Evolutionary conservation across 2,329 filamentous ascomycete species (phyloP), one percentile per base, ranked within the genome.

Genomic region (Cladophialophora immunda): DNA sequence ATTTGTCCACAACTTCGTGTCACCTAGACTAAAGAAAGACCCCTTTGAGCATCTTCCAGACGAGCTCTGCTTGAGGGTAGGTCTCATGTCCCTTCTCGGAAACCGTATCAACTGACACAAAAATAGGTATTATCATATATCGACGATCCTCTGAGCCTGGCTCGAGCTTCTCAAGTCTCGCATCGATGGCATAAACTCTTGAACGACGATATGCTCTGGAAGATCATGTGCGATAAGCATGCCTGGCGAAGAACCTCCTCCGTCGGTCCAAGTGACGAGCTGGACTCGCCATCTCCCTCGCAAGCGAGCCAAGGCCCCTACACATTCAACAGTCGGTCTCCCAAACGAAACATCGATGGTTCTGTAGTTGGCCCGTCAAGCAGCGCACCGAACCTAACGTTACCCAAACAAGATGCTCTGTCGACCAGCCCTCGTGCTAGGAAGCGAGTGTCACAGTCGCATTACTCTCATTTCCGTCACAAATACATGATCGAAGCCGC

Each of bases 121-220:
- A 57, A 60, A 3, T 75, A 97, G 91, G 92, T 99, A 71, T 85
- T 99, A 58, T 97, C 94, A 52, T 99, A 97, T 77, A 94, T 99
- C 75, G 95, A 99, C 75, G 95, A 99, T 76, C 94, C 95, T 1
- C 95, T 94, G 77, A 96, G 96, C 2, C 85, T 99, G 55, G 94
- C 94, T 45, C 87, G 95, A 76, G 92, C 95, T 60, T 97, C 94
- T 4, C 94, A 98, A 78, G 95, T 99, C n/a, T 99, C 95, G 62
- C 89, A 89, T 71, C 87, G 94, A 77, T 99, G 95, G 95, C 88
- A 92, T 70, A 94, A 97, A 78, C 85, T 99, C 7, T 85, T 99
- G 58, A 94, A 91, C 76, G 95, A 99, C 78, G 95, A 99, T 78
- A 94, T 97, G 81, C 97, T 95, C 0, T 99, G 95, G 95, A 97